Evolutionary conservation across 495 filamentous ascomycete genomes (phyloP), one percentile per base, ranked within the genome.

Genomic region (Astrocystis sublimbata): DNA sequence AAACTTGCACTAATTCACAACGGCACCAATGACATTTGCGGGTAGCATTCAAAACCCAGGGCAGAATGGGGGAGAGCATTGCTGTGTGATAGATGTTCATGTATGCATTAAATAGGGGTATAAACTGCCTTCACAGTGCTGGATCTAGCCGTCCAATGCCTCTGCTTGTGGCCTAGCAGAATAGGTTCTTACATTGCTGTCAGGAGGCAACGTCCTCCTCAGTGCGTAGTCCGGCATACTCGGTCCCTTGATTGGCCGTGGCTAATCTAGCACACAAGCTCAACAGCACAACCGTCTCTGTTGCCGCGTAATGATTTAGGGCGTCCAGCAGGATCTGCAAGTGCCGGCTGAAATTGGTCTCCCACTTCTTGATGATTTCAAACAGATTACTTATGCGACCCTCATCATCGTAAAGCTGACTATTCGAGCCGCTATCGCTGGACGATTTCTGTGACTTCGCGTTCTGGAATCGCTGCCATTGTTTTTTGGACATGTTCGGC

Each of bases 231-330:
- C 83, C 83, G 9, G 77, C 75, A 63, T 75, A 83, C 65, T 84
- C 83, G 8, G 79, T 83, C 30, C 89, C 89, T 64, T 91, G 88
- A 58, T 85, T 89, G 36, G 88, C 90, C 41, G 86, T 89, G 61
- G 88, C 89, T 68, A 93, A 68, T 63, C 90, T 73, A 28, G 91
- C 90, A 72, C 91, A 93, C 6, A 98, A 79, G 60, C 93, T 90
- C 60, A 97, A 75, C 61, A 98, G 77, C 24, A 96, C 94, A 30
- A 97, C 94, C 64, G 94, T 98, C 77, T 98, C 94, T 2, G 94
- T 98, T 0, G 93, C 93, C 1, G 94, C 94, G 65, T 96, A 96
- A 73, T 98, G 96, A 65, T 98, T 97, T 67, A 98, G 76, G 49
- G 91, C 91, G 74, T 97, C 93, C 51, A 97, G 81, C 63, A 98